phyloP scores from a whole-genome alignment of 257 asterid species.

The Solanum clarkiae region DNA sequence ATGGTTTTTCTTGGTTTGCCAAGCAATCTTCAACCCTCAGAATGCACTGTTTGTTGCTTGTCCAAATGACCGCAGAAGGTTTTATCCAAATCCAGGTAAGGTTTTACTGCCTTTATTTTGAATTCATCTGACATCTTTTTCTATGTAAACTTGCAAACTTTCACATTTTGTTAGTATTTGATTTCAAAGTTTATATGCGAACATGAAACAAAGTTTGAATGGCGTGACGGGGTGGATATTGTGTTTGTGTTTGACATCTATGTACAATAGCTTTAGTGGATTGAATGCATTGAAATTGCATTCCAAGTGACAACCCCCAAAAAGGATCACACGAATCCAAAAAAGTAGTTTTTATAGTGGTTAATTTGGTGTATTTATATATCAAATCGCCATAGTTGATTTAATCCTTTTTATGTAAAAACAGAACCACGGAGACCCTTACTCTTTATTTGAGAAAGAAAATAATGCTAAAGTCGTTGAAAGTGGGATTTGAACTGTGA shows the following conservation, averaged over 20 bases:
- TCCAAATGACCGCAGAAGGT: slow-evolving; percentile 90
- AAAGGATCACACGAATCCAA: neutral
- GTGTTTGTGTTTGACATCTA: neutral
- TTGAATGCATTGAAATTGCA: neutral
- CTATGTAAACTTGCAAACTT: neutral
- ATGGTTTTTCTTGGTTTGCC: slow-evolving; percentile 93
- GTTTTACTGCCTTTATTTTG: neutral
- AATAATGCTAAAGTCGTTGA: neutral
- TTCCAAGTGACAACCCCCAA: neutral
- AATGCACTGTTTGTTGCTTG: slow-evolving; percentile 88
- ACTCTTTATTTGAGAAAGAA: neutral
- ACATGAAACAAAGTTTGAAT: neutral
- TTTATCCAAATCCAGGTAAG: slow-evolving; percentile 92
- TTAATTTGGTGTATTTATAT: neutral
- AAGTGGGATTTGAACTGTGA: neutral
- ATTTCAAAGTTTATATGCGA: neutral
- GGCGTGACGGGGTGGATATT: neutral
- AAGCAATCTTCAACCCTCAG: slow-evolving; percentile 80
- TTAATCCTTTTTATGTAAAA: neutral
- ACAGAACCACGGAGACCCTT: neutral
- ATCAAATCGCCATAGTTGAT: neutral
- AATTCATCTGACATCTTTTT: neutral
- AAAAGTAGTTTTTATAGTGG: neutral
- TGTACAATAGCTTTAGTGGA: neutral
- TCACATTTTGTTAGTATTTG: neutral